Evolutionary conservation across 2,329 filamentous ascomycete genomes (phyloP), one percentile per base, ranked within the genome.

Genomic region (Pseudocercospora cruenta): DNA sequence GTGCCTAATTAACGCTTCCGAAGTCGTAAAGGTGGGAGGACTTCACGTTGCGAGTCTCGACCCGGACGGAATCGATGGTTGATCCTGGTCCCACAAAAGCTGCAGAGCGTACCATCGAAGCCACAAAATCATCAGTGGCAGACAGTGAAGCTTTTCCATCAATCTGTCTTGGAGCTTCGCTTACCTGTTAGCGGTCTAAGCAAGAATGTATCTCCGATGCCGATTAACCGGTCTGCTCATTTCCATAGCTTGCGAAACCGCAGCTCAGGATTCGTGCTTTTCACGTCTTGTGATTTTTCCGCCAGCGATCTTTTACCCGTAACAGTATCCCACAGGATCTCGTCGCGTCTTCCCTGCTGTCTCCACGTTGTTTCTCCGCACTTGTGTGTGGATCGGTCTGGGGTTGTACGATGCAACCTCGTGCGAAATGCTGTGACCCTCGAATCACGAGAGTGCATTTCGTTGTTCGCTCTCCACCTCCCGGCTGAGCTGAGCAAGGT

Each of bases 351-450:
- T 36, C 55, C 16, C 55, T 19, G 19, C 28, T 7, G 19, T 21
- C 19, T 19, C 55, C 55, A 43, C 24, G 55, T 58, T 55, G 51
- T 58, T 58, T 58, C 55, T 58, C 55, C 55, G 55, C 55, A 58
- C 33, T 58, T 58, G 55, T 31, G 24, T 12, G 55, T 58, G 55
- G 31, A 58, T 28, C 31, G 31, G 55, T 36, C 31, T 58, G 55
- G 55, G 33, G n/a, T 43, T 58, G 55, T 14, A 58, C 28, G 55
- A 36, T 43, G 55, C 31, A 43, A 43, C 21, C 9, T 36, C 26
- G n/a, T 55, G 53, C 21, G 19, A 22, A 22, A 53, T 53, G 47
- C 47, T 16, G 47, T 53, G 47, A 22, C 26, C 24, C 47, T 24
- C 47, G 21, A 53, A 53, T 53, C 47, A 53, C 4, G 39, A 43